These are phyloP conservation scores for Cryptosporidium andersoni DNA, from an alignment of 169 alveolate species.

Conservation along the genomic window DNA sequence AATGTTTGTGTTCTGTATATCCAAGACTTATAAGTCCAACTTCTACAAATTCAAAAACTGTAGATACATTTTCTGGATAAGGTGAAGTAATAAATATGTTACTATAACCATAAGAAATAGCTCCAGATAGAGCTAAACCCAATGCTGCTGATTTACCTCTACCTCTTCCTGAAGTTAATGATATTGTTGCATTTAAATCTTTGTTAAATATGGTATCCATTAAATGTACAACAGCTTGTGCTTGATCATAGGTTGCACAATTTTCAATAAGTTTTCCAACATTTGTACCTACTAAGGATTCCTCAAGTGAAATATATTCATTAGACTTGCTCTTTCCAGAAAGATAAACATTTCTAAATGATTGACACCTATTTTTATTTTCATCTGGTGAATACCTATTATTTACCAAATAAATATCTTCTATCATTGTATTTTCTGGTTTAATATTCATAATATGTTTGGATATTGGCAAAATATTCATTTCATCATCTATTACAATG, in stretches of 20 bases:
- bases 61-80: conserved; percentile 95
- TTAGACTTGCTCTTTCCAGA: background rate
- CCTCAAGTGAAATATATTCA: conserved; percentile 40
- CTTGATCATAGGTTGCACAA: conserved; percentile 82
- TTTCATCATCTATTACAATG: conserved; percentile 97
- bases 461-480: conserved; percentile 95
- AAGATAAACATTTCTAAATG: background rate
- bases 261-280: conserved; percentile 71
- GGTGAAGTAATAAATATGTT: conserved; percentile 98
- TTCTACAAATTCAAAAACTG: conserved; percentile 96
- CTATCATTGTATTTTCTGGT: conserved; percentile 1
- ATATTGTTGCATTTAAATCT: conserved; percentile 75
- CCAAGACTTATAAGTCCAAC: conserved; percentile 92
- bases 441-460: conserved; percentile 76
- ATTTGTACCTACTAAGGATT: conserved; percentile 54
- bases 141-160: conserved; percentile 99
- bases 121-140: conserved; percentile 93
- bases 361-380: background rate
- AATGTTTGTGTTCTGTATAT: conserved; percentile 89
- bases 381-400: background rate
- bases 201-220: conserved; percentile 82
- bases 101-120: conserved; percentile 89
- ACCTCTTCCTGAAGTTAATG: conserved; percentile 98
- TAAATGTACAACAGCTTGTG: conserved; percentile 84
- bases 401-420: background rate